Evolutionary conservation across 2,329 filamentous ascomycete species (phyloP), one percentile per base, ranked within the genome.

Genomic region (Cadophora gregata): DNA sequence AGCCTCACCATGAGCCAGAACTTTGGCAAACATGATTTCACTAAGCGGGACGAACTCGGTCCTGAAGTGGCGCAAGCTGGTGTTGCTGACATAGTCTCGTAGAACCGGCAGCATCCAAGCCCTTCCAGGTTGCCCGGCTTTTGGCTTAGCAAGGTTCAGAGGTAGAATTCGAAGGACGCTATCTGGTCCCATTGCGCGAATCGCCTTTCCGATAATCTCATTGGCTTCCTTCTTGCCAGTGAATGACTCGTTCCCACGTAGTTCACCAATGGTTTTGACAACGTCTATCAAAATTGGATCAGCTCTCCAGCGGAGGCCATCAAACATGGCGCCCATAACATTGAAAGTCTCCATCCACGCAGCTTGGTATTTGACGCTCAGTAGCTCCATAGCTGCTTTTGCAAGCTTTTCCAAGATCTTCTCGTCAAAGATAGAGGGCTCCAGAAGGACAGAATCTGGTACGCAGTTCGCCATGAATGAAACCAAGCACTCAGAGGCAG

Each of bases 341-440:
- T 89, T 93, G 81, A 98, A 98, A 0, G 96, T 93, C 77, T 99
- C 94, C 80, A 92, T 89, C 93, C 95, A 97, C 3, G 96, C 96
- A 29, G 90, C 88, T 80, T 98, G 96, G 76, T 94, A 99, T 76
- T 96, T 96, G 47, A 98, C 89, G 61, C 88, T 94, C 55, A 99
- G 84, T 8, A 98, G 83, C 45, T 90, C 87, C 69, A 90, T 89
- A 0, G 91, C 89, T 2, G 85, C 85, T 76, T 87, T 90, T 14
- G 92, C 89, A 25, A 99, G 79, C 77, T 93, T 95, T 76, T 93
- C 92, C 10, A 98, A 80, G 0, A 89, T 86, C 80, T 97, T 97
- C 79, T 98, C 94, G 73, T 98, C 95, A 77, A 92, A 97, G 56
- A 97, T 86, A 1, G 94, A 97, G 27, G 94, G 93, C 71, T 97